A percentile compares a stretch with the other conserved stretches of the same genome.
Conservation (phyloP, 202 grass and related monocot species). For the Panicum virgatum region DNA sequence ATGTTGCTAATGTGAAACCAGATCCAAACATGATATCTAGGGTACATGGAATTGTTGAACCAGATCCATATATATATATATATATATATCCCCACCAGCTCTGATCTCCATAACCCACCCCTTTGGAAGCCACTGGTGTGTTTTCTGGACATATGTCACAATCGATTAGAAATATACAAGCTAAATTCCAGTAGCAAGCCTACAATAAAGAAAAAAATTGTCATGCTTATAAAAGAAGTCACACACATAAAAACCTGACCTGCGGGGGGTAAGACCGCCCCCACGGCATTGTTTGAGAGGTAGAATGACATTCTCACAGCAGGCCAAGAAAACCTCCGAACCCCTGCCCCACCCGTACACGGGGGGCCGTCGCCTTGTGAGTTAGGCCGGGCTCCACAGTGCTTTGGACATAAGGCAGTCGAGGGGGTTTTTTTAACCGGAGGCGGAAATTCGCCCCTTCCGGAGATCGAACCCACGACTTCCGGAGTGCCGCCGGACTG, state of each 20-base stretch:
- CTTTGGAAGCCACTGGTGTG: slow-evolving; percentile 40
- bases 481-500: no score
- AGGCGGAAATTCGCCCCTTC: no score
- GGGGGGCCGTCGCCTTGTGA: no score
- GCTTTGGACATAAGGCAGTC: no score
- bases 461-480: no score
- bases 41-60: neutral
- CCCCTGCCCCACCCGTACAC: no score
- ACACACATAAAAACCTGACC: neutral
- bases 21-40: neutral
- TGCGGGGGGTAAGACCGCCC: no score
- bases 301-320: no score
- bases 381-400: no score
- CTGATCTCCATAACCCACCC: slow-evolving; percentile 45
- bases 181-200: neutral
- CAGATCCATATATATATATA: slow-evolving; percentile 19
- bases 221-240: neutral
- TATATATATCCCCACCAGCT: slow-evolving; percentile 30
- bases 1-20: neutral
- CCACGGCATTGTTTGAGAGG: no score
- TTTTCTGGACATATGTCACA: neutral
- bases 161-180: neutral
- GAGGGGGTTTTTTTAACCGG: no score
- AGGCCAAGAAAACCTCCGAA: no score
- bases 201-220: neutral